phyloP scores from a whole-genome alignment of 2,329 filamentous ascomycete species.

The Teratosphaeria zuluensis region DNA sequence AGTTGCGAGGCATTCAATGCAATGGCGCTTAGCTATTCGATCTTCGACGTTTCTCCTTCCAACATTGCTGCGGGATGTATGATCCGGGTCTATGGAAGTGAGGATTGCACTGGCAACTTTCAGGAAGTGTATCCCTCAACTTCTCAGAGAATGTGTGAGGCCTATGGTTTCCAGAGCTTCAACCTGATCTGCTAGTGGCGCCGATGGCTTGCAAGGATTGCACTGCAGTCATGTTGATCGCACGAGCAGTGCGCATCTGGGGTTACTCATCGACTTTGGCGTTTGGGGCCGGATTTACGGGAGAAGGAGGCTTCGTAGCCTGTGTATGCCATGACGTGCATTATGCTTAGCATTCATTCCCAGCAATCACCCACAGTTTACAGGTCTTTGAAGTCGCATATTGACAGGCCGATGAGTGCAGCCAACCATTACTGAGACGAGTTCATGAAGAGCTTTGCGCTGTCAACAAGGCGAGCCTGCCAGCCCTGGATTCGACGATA shows the following conservation, averaged over 20 bases:
- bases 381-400: not conserved
- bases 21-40: not conserved
- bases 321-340: not conserved
- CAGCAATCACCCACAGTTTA: not conserved
- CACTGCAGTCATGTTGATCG: too few species aligned
- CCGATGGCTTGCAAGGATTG: too few species aligned
- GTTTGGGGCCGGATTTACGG: not conserved
- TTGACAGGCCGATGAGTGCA: not conserved
- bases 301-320: not conserved
- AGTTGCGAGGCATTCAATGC: not conserved
- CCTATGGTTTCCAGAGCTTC: not conserved
- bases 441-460: not conserved
- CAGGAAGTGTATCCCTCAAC: not conserved
- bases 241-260: not conserved
- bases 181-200: not conserved
- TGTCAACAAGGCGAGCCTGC: not conserved
- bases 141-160: not conserved
- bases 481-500: not conserved
- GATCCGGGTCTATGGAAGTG: not conserved
- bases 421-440: not conserved
- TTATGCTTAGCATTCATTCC: not conserved
- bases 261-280: not conserved
- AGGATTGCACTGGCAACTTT: not conserved
- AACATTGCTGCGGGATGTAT: not conserved
- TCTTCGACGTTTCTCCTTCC: not conserved